phyloP scores from a whole-genome alignment of 2,329 filamentous ascomycete species.

The Nannizziopsis arthrosporioides region DNA sequence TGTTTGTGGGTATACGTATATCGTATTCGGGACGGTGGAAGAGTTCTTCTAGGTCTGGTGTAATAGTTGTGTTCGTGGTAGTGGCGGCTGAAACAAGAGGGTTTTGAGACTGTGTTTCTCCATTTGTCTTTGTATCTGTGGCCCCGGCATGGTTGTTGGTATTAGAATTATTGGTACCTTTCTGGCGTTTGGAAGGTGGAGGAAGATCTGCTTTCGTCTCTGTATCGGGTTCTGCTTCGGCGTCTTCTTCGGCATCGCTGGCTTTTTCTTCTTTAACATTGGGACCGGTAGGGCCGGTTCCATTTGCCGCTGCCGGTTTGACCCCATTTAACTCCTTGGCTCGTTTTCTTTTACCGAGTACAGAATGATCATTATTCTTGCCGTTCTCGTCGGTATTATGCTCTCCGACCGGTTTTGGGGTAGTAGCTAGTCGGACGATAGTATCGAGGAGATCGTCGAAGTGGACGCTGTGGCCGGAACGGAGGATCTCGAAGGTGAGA shows the following conservation, averaged over 20 bases:
- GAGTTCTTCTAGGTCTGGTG: neutral
- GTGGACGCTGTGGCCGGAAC: slow-evolving; percentile 45
- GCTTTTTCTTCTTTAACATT: slow-evolving; percentile 14
- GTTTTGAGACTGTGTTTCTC: neutral
- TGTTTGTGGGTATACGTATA: slow-evolving; percentile 39
- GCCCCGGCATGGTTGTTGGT: neutral
- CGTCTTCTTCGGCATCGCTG: neutral
- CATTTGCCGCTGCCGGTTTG: slow-evolving; percentile 21
- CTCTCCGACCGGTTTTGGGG: slow-evolving; percentile 15
- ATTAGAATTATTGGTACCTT: neutral
- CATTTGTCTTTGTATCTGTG: neutral
- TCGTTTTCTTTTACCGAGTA: slow-evolving; percentile 12
- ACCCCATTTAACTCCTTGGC: slow-evolving; percentile 9
- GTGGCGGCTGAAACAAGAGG: neutral
- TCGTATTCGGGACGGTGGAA: slow-evolving; percentile 19
- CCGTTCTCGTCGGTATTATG: no score
- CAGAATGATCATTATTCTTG: no score
- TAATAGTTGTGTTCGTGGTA: neutral
- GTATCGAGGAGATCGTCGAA: slow-evolving; percentile 46
- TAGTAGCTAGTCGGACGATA: slow-evolving; percentile 39
- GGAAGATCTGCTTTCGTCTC: neutral
- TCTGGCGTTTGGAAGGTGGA: no score
- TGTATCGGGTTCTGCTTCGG: neutral
- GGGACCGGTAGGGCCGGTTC: slow-evolving; percentile 10
- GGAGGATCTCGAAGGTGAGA: slow-evolving; percentile 46